Base-by-base conservation (phyloP, 352 stramenopile genomes). In the Pythium folliculosum region DNA sequence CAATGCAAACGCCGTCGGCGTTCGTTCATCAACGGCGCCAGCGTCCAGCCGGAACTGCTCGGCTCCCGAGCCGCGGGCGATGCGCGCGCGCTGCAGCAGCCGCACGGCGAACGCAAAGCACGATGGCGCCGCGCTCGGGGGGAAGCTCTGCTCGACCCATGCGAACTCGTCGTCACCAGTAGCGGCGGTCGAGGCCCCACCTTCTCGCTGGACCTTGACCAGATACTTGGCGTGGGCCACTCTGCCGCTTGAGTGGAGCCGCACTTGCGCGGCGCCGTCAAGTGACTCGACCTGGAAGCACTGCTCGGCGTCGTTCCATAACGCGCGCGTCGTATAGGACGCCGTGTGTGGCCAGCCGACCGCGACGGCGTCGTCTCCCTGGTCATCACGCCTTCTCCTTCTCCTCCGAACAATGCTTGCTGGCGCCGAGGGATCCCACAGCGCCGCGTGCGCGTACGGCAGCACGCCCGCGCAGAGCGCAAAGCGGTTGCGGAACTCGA, bases 271-370 rank as follows among this genome's bases (percentile, higher is more conserved):
- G 9, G 75, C 72, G 22, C 85, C 81, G n/a, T 91, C 85, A 19
- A 90, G 77, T 14, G 85, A 93, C 48, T 81, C 73, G 57, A 93
- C 74, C 62, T 90, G 75, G 27, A 89, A 90, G 14, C 73, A 54
- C 35, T 72, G 69, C 8, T 68, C 61, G 19, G 64, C 19, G 16
- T 62, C 32, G 48, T 90, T 67, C 64, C 70, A 78, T 67, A 44
- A 81, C 53, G 51, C 60, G 72, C 9, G 62, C 57, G 30, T 71
- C 59, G 44, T 65, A 63, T 38, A 84, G 9, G 61, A 14, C 37
- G 44, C 40, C 64, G 59, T 0, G 27, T 55, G 9, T 70, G 67
- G 67, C 67, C 61, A 70, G 49, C 64, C 60, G 19, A 65, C 43
- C 21, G 58, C 44, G 17, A 55, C 10, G 5, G 44, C 45, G 17